Base-by-base conservation (phyloP, 768 basidiomycete species). In the Pluteus cervinus region DNA sequence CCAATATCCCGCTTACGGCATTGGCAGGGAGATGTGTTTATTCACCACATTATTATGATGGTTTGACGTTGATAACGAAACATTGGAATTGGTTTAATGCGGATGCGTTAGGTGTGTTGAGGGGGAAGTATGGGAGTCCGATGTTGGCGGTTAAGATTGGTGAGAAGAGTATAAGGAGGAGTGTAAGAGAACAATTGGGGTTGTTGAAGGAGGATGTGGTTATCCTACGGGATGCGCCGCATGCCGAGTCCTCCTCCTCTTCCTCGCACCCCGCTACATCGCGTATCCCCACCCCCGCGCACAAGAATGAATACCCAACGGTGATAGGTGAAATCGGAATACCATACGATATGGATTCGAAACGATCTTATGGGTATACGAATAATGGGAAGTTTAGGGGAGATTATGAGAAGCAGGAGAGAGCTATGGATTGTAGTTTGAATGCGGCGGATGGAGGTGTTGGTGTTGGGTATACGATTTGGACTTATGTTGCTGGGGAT, bases 11-110 rank as follows among this genome's bases (percentile, higher is more conserved):
- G 6, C 70, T 73, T 16, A 69, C 73, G 7, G 58, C 80, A 10
- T 58, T 79, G 12, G 69, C 75, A 10, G 81, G 92, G 2, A 78
- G 83, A 2, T 80, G 73, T 20, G 76, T 65, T 22, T 83, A 87
- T 46, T 81, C 85, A 4, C 70, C 81, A 0, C 94, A 98, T 56
- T 98, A 91, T 57, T 98, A 97, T 52, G 93, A 98, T 49, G 93
- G 93, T 1, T 65, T 97, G 26, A 98, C 94, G 0, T 74, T 98
- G 28, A 68, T 98, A n/a, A 86, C 87, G 23, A 71, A 88, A 24
- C 88, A 92, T 50, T 92, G 87, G 89, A 84, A 91, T 54, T 83
- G 83, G 81, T 86, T 90, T 71, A 97, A 97, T 50, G 91, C 90
- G 2, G 92, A 98, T 58, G 91, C 93, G 1, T 63, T 99, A 1